Evolutionary conservation across 192 early-diverging fungal genomes (phyloP), one percentile per base, ranked within the genome.

Genomic region (Rhizoclosmatium sp.): DNA sequence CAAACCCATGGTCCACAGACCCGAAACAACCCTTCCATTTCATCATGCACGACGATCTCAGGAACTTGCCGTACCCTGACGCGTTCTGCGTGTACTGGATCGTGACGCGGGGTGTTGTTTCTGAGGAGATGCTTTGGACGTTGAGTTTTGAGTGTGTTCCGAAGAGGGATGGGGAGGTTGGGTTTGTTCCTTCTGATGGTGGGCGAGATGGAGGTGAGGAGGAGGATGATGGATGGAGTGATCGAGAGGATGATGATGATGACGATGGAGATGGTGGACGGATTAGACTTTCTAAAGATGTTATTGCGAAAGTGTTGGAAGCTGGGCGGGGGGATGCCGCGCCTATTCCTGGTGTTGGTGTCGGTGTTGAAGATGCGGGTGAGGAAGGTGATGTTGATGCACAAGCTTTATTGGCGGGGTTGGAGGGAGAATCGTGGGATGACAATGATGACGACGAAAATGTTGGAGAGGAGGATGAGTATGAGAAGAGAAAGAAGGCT

Each of bases 251-350:
- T 45, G 75, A 77, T 14, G 60, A 75, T 47, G 75, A 67, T 12
- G 75, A 77, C 47, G 75, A 77, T 14, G 60, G 64, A n/a, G 73
- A 75, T 45, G 41, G 64, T 46, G 73, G 42, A 75, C 19, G 60
- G 4, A 59, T 31, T 49, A 56, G 7, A 49, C 1, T 23, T 19
- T 19, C 7, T 41, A n/a, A 40, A n/a, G 31, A 39, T 3, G 41
- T 10, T 12, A 67, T 65, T 46, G 41, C 39, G 65, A 45, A n/a
- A 45, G 75, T 47, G 16, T 56, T 56, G 44, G 49, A 23, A 5
- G 69, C 69, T 4, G 69, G 31, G 2, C 21, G 19, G 47, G 49
- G 60, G 47, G 51, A 65, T n/a, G 75, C 75, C 1, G 47, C 75
- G 1, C 64, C 64, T 1, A 67, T 65, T n/a, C 45, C 75, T 31